Percentiles rank a stretch among this genome's conserved stretches.
These are phyloP conservation scores for Chlorella sp. DNA, from an alignment of 139 green algal genomes.

Conservation along the genomic window DNA sequence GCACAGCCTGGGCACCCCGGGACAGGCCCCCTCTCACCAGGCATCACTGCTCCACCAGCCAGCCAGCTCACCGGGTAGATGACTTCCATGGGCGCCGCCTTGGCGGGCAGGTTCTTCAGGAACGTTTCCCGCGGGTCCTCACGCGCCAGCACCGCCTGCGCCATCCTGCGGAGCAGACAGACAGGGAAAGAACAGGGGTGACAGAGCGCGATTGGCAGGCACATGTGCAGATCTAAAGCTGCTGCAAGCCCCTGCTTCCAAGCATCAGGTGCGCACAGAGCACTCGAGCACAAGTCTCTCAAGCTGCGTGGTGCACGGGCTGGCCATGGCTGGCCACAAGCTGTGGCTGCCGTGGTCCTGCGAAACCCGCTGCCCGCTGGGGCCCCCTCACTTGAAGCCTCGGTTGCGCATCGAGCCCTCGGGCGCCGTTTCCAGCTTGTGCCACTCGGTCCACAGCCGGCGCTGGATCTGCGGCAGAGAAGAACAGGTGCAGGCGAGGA, in stretches of 20 bases:
- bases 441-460: conserved; percentile 49
- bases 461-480: conserved; percentile 27
- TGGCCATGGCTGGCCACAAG: no score
- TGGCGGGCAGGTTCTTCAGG: conserved; percentile 60
- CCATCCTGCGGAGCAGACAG: conserved; percentile 48
- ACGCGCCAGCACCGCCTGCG: conserved; percentile 56
- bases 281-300: no score
- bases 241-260: no score
- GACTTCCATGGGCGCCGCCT: conserved; percentile 48
- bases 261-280: no score
- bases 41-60: not conserved
- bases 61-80: conserved; percentile 55
- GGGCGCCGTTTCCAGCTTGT: conserved; percentile 53
- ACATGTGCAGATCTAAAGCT: no score
- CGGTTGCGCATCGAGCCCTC: conserved; percentile 52
- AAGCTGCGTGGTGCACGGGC: no score
- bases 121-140: conserved; percentile 72
- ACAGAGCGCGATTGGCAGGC: no score
- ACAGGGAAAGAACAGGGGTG: not conserved
- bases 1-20: no score
- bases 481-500: not conserved
- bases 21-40: no score
- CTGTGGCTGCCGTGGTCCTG: no score
- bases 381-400: conserved; percentile 33
- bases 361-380: no score